phyloP scores from a whole-genome alignment of 768 basidiomycete species.

The Megacollybia marginata region DNA sequence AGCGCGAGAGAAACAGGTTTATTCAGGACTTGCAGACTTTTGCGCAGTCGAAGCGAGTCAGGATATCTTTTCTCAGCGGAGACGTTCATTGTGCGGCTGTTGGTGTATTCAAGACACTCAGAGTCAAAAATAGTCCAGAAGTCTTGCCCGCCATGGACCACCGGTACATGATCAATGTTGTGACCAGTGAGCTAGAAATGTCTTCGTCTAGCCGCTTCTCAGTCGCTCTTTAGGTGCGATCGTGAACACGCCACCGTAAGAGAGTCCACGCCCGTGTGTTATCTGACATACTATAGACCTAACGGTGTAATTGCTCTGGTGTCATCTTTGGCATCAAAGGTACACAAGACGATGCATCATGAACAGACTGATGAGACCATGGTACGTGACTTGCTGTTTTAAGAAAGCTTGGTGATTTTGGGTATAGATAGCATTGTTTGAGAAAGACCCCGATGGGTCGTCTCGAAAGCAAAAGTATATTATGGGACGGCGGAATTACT shows the following conservation, averaged over 20 bases:
- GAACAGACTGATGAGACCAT: conserved; percentile 82
- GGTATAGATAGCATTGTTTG: conserved; percentile 66
- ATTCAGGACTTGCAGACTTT: conserved; percentile 73
- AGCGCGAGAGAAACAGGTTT: conserved; percentile 90
- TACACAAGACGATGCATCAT: conserved; percentile 80
- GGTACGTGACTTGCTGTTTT: conserved; percentile 32
- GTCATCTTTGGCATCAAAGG: conserved; percentile 68
- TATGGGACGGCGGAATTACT: conserved; percentile 89
- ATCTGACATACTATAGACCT: conserved; percentile 39
- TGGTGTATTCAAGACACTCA: conserved; percentile 66
- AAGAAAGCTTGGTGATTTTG: not conserved
- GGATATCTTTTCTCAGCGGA: conserved; percentile 84
- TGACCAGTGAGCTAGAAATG: conserved; percentile 49
- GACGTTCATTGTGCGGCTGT: conserved; percentile 93
- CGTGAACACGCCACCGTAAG: conserved; percentile 88
- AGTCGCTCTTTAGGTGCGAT: conserved; percentile 60
- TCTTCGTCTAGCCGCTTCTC: not conserved
- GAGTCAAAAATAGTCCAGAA: conserved; percentile 37
- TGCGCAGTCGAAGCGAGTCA: conserved; percentile 51
- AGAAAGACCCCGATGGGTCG: conserved; percentile 67
- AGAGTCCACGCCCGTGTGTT: too few species aligned
- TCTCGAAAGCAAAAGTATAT: conserved; percentile 73
- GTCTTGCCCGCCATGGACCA: conserved; percentile 53
- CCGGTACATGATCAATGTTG: conserved; percentile 87
- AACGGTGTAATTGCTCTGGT: conserved; percentile 72